Conservation (phyloP, 192 early-diverging fungal genomes). For the Coemansia sp. region DNA sequence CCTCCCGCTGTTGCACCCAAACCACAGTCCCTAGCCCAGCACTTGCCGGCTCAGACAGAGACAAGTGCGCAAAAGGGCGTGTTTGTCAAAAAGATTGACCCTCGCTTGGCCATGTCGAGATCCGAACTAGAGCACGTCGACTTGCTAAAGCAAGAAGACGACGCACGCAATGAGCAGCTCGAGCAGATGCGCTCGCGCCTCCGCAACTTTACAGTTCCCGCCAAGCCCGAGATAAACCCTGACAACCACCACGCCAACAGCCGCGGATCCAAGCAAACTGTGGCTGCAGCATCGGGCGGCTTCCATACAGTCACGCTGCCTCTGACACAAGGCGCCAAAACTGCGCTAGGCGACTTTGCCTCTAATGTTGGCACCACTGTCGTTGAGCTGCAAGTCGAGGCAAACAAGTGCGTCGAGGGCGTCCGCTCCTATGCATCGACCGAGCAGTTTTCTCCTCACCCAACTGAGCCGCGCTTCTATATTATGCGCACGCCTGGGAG, state of each 20-base stretch:
- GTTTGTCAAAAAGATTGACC: conserved; percentile 43
- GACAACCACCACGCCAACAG: conserved; percentile 45
- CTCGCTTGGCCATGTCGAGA: conserved; percentile 49
- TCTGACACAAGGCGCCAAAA: conserved; percentile 30
- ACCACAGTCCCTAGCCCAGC: conserved; percentile 15
- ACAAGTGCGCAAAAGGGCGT: conserved; percentile 14
- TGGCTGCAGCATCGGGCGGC: conserved; percentile 47
- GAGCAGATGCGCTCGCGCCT: conserved; percentile 38
- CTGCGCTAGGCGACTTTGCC: conserved; percentile 26
- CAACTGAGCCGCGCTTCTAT: conserved; percentile 52
- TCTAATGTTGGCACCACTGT: conserved; percentile 37
- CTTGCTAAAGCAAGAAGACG: conserved; percentile 45
- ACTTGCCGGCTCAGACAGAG: neutral
- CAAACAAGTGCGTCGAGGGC: conserved; percentile 27
- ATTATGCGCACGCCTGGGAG: conserved; percentile 46
- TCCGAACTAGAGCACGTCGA: conserved; percentile 52
- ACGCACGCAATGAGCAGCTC: conserved; percentile 52
- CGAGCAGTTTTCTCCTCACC: conserved; percentile 37
- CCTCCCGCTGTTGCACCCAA: conserved; percentile 34
- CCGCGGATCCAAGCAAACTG: conserved; percentile 35
- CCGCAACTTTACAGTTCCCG: conserved; percentile 20
- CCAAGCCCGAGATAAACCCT: conserved; percentile 7
- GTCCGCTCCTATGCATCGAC: conserved; percentile 30
- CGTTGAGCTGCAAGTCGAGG: conserved; percentile 43
- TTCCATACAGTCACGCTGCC: conserved; percentile 53